Base-by-base conservation (phyloP, 495 filamentous ascomycete species). In the Thermochaetoides thermophila region DNA sequence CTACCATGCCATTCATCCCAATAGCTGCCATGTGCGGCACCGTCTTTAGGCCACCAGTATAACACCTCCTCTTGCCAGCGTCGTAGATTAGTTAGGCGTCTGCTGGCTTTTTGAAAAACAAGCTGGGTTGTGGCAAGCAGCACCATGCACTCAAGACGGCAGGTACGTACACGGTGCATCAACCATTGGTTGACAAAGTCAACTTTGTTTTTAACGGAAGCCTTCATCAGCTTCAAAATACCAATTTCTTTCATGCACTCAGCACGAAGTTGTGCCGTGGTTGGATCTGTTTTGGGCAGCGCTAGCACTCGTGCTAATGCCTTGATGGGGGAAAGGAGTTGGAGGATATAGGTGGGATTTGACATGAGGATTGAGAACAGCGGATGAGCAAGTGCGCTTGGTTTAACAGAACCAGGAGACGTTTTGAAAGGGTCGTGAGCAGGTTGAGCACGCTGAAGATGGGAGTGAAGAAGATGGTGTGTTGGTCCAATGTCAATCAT, bases 181-280 rank as follows among this genome's bases (percentile, higher is more conserved):
- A 66, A 43, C 63, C 63, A 66, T 29, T 55, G 50, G 38, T 64
- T 64, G 42, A 66, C 57, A 34, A 47, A 63, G 32, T 61, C 56
- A 12, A n/a, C n/a, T n/a, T n/a, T n/a, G n/a, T n/a, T n/a, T 37
- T 52, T 63, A 36, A 49, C 49, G 6, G 46, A 47, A 3, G 45
- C 49, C 6, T 45, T 43, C 41, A 58, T 42, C 14, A 56, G 44
- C 3, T 35, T 43, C 28, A 30, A 27, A 37, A 58, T 58, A 3
- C 44, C 52, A 1, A 50, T 39, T 38, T 58, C 55, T 29, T 58
- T 58, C 37, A 52, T 44, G 24, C 46, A 48, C 17, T 45, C 40
- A 4, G 43, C 42, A 8, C 43, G 29, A 10, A 37, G 35, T 28
- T 32, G 38, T 6, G 40, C 39, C n/a, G 15, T 39, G 10, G 29